phyloP scores from a whole-genome alignment of 139 green algal genomes.

The Nannochloris sp. region DNA sequence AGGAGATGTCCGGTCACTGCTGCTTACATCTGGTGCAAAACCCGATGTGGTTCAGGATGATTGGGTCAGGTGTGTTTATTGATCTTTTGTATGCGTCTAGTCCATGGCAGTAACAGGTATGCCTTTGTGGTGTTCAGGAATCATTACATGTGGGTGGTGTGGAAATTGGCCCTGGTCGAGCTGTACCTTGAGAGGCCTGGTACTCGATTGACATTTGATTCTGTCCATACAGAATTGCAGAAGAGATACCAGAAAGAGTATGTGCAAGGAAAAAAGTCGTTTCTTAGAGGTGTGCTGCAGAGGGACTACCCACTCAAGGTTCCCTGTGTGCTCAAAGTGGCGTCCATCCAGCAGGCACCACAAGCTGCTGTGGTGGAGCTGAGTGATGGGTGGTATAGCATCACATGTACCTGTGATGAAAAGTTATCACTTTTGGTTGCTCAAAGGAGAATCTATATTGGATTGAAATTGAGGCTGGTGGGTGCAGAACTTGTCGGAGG shows the following conservation, averaged over 20 bases:
- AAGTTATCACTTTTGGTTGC: constrained; percentile 26
- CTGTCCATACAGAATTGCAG: constrained; percentile 35
- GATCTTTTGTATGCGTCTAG: too few species aligned
- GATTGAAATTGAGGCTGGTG: constrained; percentile 21
- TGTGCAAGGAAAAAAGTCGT: constrained; percentile 29
- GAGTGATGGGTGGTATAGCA: constrained; percentile 65
- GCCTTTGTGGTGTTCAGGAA: constrained; percentile 19
- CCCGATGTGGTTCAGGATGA: constrained; percentile 15
- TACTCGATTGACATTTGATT: constrained; percentile 18
- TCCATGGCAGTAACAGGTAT: too few species aligned
- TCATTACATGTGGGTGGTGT: constrained; percentile 59
- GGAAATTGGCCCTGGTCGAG: constrained; percentile 58
- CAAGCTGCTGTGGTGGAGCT: constrained; percentile 22
- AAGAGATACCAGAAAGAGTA: constrained; percentile 45
- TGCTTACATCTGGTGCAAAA: constrained; percentile 39
- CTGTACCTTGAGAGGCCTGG: not conserved
- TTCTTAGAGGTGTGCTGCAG: constrained; percentile 50
- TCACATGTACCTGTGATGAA: constrained; percentile 36
- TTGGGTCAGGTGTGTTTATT: constrained; percentile 29
- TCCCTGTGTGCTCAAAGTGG: constrained; percentile 45
- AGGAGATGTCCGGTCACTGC: constrained; percentile 12
- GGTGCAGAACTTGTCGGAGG: constrained; percentile 18
- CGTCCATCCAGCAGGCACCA: constrained; percentile 5
- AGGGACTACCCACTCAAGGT: constrained; percentile 37
- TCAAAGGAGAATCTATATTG: constrained; percentile 9